Evolutionary conservation across 2,329 filamentous ascomycete genomes (phyloP), one percentile per base, ranked within the genome.

Genomic region (Neurospora sp.): DNA sequence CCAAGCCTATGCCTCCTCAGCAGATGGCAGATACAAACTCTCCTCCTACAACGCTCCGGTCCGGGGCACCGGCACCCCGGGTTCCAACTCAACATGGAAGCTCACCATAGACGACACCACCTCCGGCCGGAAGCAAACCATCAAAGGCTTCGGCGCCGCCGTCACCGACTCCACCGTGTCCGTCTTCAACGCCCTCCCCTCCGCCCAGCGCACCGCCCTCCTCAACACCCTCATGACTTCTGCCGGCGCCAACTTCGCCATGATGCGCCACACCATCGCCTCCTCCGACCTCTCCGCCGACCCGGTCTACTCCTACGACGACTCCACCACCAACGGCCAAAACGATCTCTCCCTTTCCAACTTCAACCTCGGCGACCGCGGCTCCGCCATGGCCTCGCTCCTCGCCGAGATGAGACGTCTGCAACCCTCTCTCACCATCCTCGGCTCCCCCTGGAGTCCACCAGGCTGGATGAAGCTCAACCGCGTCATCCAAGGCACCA

Each of bases 391-490:
- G 80, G 78, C 78, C 2, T 72, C 76, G 39, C 73, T 82, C 76
- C 74, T 82, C 66, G 76, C 77, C 3, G 74, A 78, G 39, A 80
- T 82, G 76, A 76, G 78, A 67, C 62, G 69, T 11, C 73, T 81
- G 17, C 78, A 81, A 66, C 74, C 80, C 11, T 73, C 75, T n/a
- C 68, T 81, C 66, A 80, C 78, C 11, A 76, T 82, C 62, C 68
- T 82, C 10, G 81, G 81, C 2, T 79, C 78, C 8, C 75, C 80
- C 1, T 82, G 81, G 81, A 77, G 78, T 23, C 78, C 81, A 0
- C 81, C 81, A 1, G 81, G 77, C 0, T 82, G 81, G 81, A 82
- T 82, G 81, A 78, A 82, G 74, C 73, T 79, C 36, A 78, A 82
- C 70, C 71, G 76, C 8, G 76, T 74, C 38, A 72, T 81, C 23